phyloP scores from a whole-genome alignment of 164 flowering plant genomes.

The Annona squamosa region DNA sequence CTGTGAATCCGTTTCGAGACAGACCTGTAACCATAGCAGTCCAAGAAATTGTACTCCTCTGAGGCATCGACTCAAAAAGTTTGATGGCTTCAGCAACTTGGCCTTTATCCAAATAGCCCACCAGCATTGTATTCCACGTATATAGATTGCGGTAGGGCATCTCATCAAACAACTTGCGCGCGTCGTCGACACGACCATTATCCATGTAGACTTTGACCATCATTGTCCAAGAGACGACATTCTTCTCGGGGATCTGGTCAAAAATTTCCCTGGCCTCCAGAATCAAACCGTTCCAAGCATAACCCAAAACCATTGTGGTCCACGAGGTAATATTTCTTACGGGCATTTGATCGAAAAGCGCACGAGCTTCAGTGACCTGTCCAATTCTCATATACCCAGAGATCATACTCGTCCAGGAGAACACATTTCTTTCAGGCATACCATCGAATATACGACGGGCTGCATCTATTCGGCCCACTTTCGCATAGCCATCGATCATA shows the following conservation, averaged over 20 bases:
- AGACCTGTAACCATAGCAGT: slow-evolving; percentile 55
- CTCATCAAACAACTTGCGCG: slow-evolving; percentile 28
- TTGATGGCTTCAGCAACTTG: slow-evolving; percentile 34
- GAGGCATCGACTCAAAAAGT: slow-evolving; percentile 40
- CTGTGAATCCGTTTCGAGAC: slow-evolving; percentile 31
- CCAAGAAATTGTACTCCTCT: slow-evolving; percentile 49
- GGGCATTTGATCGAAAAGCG: slow-evolving; percentile 38
- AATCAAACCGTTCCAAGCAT: slow-evolving; percentile 26
- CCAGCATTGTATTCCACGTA: slow-evolving; percentile 47
- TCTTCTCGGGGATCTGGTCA: slow-evolving; percentile 37
- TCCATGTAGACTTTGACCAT: slow-evolving; percentile 41
- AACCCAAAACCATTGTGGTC: slow-evolving; percentile 56
- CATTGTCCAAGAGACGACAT: slow-evolving; percentile 45
- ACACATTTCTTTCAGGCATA: slow-evolving; percentile 42
- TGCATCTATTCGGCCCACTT: slow-evolving; percentile 27
- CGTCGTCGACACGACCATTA: slow-evolving; percentile 31
- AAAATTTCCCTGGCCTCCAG: slow-evolving; percentile 34
- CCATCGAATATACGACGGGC: slow-evolving; percentile 37
- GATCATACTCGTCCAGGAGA: slow-evolving; percentile 50
- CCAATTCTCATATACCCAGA: slow-evolving; percentile 41
- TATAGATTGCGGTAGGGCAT: slow-evolving; percentile 43
- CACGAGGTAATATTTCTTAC: slow-evolving; percentile 34
- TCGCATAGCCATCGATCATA: slow-evolving; percentile 46
- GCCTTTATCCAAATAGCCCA: slow-evolving; percentile 29
- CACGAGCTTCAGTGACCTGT: slow-evolving; percentile 27